Conservation (phyloP, 495 filamentous ascomycete genomes). For the Podospora conica region DNA sequence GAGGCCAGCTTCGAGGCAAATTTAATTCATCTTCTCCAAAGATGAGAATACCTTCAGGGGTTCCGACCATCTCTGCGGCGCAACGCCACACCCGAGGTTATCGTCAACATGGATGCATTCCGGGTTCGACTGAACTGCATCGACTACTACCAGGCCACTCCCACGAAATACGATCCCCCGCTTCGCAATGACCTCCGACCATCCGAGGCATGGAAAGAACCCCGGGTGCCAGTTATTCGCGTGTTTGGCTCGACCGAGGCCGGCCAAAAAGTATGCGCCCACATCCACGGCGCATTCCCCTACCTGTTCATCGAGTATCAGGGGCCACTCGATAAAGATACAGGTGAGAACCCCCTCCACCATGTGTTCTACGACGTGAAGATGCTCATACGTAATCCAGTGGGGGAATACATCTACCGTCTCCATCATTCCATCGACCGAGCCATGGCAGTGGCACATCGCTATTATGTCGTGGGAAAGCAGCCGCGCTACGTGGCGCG, state of each 20-base stretch:
- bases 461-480: constrained; percentile 62
- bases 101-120: constrained; percentile 59
- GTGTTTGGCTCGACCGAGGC: constrained; percentile 92
- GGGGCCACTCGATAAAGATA: constrained; percentile 57
- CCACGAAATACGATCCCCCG: constrained; percentile 75
- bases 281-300: constrained; percentile 92
- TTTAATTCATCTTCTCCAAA: background rate
- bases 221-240: constrained; percentile 79
- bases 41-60: background rate
- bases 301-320: constrained; percentile 89
- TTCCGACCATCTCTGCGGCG: background rate
- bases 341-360: constrained; percentile 45
- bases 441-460: constrained; percentile 74
- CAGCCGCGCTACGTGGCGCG: constrained; percentile 74
- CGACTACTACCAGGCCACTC: constrained; percentile 79
- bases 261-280: constrained; percentile 92
- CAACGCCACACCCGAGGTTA: background rate
- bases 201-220: constrained; percentile 49
- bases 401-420: constrained; percentile 59
- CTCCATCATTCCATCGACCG: constrained; percentile 79
- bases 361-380: background rate
- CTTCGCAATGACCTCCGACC: constrained; percentile 53
- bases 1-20: background rate
- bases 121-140: constrained; percentile 89
- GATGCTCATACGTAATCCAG: constrained; percentile 6